Base-by-base conservation (phyloP, 1,284 basidiomycete genomes). In the Fistulina hepatica region DNA sequence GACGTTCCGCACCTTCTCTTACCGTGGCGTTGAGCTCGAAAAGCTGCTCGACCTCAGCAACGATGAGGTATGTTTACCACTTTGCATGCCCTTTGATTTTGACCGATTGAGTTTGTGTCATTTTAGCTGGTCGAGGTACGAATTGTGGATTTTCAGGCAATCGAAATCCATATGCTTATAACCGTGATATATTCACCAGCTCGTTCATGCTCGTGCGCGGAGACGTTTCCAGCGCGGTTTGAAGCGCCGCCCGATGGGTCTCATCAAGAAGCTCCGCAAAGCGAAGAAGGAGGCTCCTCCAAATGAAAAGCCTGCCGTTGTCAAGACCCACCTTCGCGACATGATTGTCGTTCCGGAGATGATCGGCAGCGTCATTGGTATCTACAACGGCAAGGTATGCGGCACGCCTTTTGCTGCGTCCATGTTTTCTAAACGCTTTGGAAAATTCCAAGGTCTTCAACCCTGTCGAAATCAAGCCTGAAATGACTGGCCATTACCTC, bases 271-370 rank as follows among this genome's bases (percentile, higher is more conserved):
- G 69, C 76, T 99, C 52, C 88, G 95, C 64, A 97, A 95, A 69
- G 90, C 95, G 48, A 98, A 98, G 81, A 97, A 94, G 73, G 93
- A 97, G 67, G 90, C 92, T 31, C 86, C 76, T 44, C 88, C 94
- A 55, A 97, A 97, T 69, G 90, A 97, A 71, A 98, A 99, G 76
- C 95, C 95, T 47, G 76, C 88, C 40, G 86, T 92, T 52, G 92
- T 99, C 61, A 98, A 97, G 79, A 99, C 95, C 41, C 95, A 99
- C 69, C 74, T 98, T 52, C 91, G 94, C 60, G 83, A 98, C 72
- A 98, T 99, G 94, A 93, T 97, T 64, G 82, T 98, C 62, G 94
- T 98, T 47, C 95, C 94, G 41, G 94, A 99, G 74, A 98, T 99
- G 95, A 97, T 98, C 63, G 94, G 94, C 49, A 85, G 80, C 52